Evolutionary conservation across 352 stramenopile species (phyloP), one percentile per base, ranked within the genome.

Genomic region (Globisporangium splendens): DNA sequence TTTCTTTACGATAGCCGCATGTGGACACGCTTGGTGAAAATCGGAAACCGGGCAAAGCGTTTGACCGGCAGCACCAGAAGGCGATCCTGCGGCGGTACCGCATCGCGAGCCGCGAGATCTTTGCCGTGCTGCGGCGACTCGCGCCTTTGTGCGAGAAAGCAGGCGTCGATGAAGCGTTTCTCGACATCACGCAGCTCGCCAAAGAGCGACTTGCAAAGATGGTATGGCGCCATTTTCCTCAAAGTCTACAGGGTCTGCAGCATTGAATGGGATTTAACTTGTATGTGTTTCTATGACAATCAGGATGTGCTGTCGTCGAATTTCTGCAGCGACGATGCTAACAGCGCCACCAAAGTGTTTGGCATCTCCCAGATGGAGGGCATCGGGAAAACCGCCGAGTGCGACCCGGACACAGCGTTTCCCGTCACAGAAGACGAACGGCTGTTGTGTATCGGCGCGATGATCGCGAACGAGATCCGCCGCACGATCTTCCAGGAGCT

Each of bases 1-100:
- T n/a, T n/a, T 21, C 33, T 18, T 13, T 48, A 11, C 57, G 52
- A 31, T 50, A 94, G 85, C 85, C 83, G 13, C 85, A 94, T 67
- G 85, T 94, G 14, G 85, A 94, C 58, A 86, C 83, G 1, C 56
- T 94, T 7, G 85, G 85, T 12, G 83, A 94, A 59, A 92, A 89
- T 54, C 79, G 74, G 41, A 79, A 78, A 54, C 72, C 72, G 5
- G 79, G 72, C 1, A 75, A 86, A 47, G 56, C 63, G 39, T 91
- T 82, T 46, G 83, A 93, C 21, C 81, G 83, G 17, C 78, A 73
- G n/a, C 73, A 91, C 51, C 86, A 93, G 54, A 95, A 93, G 46
- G 86, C 83, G 18, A 90, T 91, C 31, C 47, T 95, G 54, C 58
- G 83, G 38, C 85, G 86, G 44, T 95, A 95, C 56, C 79, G 83